These are phyloP conservation scores for Neostapfia colusana DNA, from an alignment of 176 grass and related monocot genomes.

Conservation along the genomic window DNA sequence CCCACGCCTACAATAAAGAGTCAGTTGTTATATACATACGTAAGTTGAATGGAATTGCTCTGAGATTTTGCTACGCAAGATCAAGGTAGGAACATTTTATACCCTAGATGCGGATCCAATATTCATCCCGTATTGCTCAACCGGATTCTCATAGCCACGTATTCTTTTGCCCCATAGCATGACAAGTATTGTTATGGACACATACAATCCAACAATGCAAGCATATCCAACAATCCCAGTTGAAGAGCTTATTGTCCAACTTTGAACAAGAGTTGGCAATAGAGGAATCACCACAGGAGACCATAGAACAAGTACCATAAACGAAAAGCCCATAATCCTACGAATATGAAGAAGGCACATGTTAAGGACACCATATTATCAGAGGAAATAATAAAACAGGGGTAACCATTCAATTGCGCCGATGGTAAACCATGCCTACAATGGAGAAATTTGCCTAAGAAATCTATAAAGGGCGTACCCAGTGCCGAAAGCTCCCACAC, in stretches of 20 bases:
- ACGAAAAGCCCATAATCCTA: slow-evolving; percentile 82
- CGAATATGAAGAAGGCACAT: slow-evolving; percentile 10
- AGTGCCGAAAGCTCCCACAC: too few relatives aligned
- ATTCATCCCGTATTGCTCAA: slow-evolving; percentile 86
- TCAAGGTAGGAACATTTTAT: slow-evolving; percentile 25
- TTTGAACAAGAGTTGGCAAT: slow-evolving; percentile 79
- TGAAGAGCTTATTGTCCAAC: slow-evolving; percentile 70
- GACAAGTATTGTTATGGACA: slow-evolving; percentile 75
- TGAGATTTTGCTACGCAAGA: slow-evolving; percentile 31
- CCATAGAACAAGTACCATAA: slow-evolving; percentile 87
- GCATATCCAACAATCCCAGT: slow-evolving; percentile 69
- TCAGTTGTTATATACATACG: slow-evolving; percentile 26
- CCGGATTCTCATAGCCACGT: slow-evolving; percentile 73
- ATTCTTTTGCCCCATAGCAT: slow-evolving; percentile 96
- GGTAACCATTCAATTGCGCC: background rate
- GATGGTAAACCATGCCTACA: background rate
- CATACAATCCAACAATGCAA: slow-evolving; percentile 72
- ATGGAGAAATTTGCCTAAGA: slow-evolving; percentile 22
- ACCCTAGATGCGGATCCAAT: slow-evolving; percentile 62
- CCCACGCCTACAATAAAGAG: slow-evolving; percentile 57
- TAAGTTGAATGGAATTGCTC: background rate
- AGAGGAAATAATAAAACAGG: background rate
- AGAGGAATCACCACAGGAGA: slow-evolving; percentile 91
- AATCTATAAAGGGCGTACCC: background rate
- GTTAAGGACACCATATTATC: slow-evolving; percentile 17